Base-by-base conservation (phyloP, 306 rosid genomes). In the Pyrus bretschneideri region DNA sequence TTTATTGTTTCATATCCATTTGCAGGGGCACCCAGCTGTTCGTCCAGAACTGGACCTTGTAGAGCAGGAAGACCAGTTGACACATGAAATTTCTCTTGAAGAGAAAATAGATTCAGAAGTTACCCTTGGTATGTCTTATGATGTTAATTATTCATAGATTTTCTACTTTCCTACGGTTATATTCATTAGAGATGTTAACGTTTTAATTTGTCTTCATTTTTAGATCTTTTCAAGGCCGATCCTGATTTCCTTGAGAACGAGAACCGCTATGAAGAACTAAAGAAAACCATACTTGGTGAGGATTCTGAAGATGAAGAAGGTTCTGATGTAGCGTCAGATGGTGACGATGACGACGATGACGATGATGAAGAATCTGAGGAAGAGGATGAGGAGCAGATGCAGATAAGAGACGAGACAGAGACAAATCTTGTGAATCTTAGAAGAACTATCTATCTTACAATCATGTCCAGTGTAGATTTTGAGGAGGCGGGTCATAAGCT, bases 401-500 rank as follows among this genome's bases (percentile, higher is more conserved):
- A 87, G 66, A 95, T 95, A 69, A 84, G 79, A 70, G 99, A 92
- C 74, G 97, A 95, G 84, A 95, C 98, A 0, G 97, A 92, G 86
- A 95, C 99, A 27, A 95, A 95, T 66, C 96, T 95, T 21, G 88
- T 92, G 49, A 95, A 95, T 79, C 97, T 95, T 65, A 83, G 97
- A 49, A 90, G 97, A 74, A 92, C 99, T 38, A 95, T 95, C 33
- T 95, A 90, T 82, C 82, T 95, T 73, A 95, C 97, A 31, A 95
- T 95, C 54, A 95, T 95, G 99, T 92, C 97, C 68, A 90, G 96
- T 87, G 97, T 89, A 58, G 97, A 95, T 83, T 95, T 95, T 81
- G 99, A 92, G 91, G 99, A 95, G 83, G 99, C 97, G 5, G 93
- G 99, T 76, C 99, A 95, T 78, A 92, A 92, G 82, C 99, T 95